Evolutionary conservation across 2,329 filamentous ascomycete species (phyloP), one percentile per base, ranked within the genome.

Genomic region (Geosmithia putterillii): DNA sequence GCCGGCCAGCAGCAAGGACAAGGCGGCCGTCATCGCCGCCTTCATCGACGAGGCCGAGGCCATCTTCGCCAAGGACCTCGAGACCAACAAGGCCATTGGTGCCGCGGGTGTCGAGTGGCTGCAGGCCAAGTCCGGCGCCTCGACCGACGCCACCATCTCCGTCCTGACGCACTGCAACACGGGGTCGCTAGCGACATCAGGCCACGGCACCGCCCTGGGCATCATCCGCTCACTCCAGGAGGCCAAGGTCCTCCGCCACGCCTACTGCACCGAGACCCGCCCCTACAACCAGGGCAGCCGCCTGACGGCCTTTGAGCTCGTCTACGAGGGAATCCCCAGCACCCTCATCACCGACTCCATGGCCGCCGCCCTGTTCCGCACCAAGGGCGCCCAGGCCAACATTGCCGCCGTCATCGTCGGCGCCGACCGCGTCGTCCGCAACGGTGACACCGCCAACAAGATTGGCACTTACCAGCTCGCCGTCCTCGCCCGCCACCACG

Each of bases 101-200:
- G 72, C 79, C 46, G 70, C 84, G 58, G 92, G 92, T 35, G 86
- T 88, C 0, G 72, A 80, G 50, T 98, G 92, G 86, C 81, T 98
- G 28, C 64, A 78, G 45, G 65, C 71, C 36, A 77, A 86, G 55
- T 67, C 63, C 18, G 59, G 63, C 51, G 62, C 71, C 57, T 58
- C 70, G 36, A 41, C 64, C 49, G 59, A 72, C 50, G 54, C 70
- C 58, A 51, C 59, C 44, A 52, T 95, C 40, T 86, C 86, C n/a
- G 82, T 98, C 38, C 66, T 98, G 51, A 98, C 92, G 10, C 94
- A 98, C 64, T 98, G 92, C 71, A 98, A 98, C 62, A 98, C 92
- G 19, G 92, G 92, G 22, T 95, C 90, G 18, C 79, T 98, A 28
- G 92, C 92, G 21, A 98, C 92, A 2, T 94, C 92, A 15, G 92